A percentile compares a stretch with the other conserved stretches of the same genome.
phyloP scores from a whole-genome alignment of 2,329 filamentous ascomycete species.

The Penicillium sp. region DNA sequence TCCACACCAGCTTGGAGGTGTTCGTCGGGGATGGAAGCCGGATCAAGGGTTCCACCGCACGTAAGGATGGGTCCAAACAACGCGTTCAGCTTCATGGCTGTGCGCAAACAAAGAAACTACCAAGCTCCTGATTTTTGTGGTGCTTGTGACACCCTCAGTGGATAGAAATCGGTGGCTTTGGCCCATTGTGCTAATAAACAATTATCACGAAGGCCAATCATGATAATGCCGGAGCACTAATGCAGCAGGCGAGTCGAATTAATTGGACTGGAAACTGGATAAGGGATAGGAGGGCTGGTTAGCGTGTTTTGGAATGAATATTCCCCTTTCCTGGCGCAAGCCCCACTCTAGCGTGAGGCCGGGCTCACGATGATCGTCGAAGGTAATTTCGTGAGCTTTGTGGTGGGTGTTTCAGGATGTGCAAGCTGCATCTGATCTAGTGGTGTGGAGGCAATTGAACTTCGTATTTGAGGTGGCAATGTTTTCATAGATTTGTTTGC shows the following conservation, averaged over 20 bases:
- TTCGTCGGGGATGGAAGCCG: slow-evolving; percentile 16
- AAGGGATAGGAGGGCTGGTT: slow-evolving; percentile 12
- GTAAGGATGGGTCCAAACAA: slow-evolving; percentile 15
- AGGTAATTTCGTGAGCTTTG: slow-evolving; percentile 21
- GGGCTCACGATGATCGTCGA: slow-evolving; percentile 21
- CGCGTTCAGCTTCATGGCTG: slow-evolving; percentile 11
- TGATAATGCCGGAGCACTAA: slow-evolving; percentile 1
- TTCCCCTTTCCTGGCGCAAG: slow-evolving; percentile 15
- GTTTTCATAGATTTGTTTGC: neutral
- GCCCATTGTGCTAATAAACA: slow-evolving; percentile 3
- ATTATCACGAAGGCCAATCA: slow-evolving; percentile 15
- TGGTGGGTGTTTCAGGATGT: slow-evolving; percentile 21
- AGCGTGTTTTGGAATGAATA: slow-evolving; percentile 21
- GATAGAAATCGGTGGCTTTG: slow-evolving; percentile 1
- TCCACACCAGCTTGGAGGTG: slow-evolving; percentile 16
- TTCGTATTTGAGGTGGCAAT: slow-evolving; percentile 1
- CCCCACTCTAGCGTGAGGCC: slow-evolving; percentile 18
- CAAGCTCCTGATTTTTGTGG: slow-evolving; percentile 5
- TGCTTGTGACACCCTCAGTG: slow-evolving; percentile 1
- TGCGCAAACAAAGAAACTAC: slow-evolving; percentile 1
- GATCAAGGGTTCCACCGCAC: slow-evolving; percentile 14
- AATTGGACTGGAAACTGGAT: slow-evolving; percentile 14
- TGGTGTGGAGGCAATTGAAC: neutral
- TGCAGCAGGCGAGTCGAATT: slow-evolving; percentile 10
- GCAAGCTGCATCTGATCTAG: slow-evolving; percentile 13